Evolutionary conservation across 176 grass and related monocot genomes (phyloP).

Genomic region (Musa troglodytarum): DNA sequence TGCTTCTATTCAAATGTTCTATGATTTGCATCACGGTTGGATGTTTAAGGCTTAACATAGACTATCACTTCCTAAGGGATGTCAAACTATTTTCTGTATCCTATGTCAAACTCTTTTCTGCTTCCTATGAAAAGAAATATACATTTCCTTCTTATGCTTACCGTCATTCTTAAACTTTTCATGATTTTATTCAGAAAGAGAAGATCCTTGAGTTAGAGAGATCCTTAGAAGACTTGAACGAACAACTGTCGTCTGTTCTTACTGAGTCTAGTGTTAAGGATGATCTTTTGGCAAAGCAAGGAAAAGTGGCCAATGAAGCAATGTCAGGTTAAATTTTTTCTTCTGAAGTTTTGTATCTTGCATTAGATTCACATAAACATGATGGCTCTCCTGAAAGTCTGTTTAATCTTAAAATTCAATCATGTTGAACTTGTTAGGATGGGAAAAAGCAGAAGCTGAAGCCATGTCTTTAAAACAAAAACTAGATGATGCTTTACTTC

Average conservation of each 20-base stretch:
- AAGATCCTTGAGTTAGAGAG: conserved; percentile 23
- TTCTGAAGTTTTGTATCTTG: neutral
- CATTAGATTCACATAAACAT: neutral
- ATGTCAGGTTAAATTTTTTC: conserved; percentile 18
- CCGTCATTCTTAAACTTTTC: neutral
- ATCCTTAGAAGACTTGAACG: conserved; percentile 31
- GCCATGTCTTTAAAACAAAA: neutral
- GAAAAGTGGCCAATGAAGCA: conserved; percentile 27
- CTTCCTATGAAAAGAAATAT: too few species aligned
- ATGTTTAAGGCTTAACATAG: too few species aligned
- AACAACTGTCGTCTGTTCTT: conserved; percentile 16
- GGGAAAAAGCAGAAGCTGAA: conserved; percentile 19
- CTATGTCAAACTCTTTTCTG: too few species aligned
- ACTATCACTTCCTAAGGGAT: too few species aligned
- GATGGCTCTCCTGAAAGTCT: neutral
- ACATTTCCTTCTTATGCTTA: neutral
- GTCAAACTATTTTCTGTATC: too few species aligned
- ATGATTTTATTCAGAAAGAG: conserved; percentile 17
- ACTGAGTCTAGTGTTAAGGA: conserved; percentile 29
- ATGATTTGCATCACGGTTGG: neutral
- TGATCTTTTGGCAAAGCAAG: conserved; percentile 34
- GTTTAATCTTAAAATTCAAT: neutral
- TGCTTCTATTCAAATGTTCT: neutral
- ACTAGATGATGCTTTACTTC: conserved; percentile 14
- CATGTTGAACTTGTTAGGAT: conserved; percentile 13